Conservation (phyloP, 129 eudicot species). For the Artemisia tridentata region DNA sequence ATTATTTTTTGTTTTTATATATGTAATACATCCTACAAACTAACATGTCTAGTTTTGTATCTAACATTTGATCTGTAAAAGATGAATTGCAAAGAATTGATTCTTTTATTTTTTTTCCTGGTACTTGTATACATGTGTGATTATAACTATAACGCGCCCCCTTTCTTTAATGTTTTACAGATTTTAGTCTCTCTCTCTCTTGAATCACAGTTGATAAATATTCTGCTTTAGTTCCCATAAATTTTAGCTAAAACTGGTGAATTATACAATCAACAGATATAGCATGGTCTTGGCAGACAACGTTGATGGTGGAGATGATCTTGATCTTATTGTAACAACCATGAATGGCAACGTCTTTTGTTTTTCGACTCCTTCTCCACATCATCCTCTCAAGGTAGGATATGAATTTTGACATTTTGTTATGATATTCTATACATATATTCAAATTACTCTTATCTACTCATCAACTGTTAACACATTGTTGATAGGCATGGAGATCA, state of each 20-base stretch:
- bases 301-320: conserved; percentile 99
- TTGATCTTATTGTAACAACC: conserved; percentile 94
- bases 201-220: background rate
- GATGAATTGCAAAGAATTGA: conserved; percentile 6
- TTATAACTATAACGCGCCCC: conserved; percentile 1
- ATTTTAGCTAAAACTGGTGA: conserved; percentile 12
- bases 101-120: background rate
- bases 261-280: conserved; percentile 57
- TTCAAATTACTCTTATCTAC: background rate
- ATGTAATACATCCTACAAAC: background rate
- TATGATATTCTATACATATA: conserved; percentile 8
- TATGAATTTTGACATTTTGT: background rate
- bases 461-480: background rate
- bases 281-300: conserved; percentile 99
- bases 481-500: conserved; percentile 84
- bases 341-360: conserved; percentile 99
- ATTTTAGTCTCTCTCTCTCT: background rate
- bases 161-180: background rate
- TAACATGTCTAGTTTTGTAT: background rate
- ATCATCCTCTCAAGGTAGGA: conserved; percentile 97
- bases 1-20: background rate
- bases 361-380: conserved; percentile 90
- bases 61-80: background rate
- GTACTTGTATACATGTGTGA: conserved; percentile 8
- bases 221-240: conserved; percentile 8